A percentile compares a stretch with the other conserved stretches of the same genome.
These are phyloP conservation scores for Geotrichum siamense DNA, from an alignment of 1,139 yeast genomes.

Conservation along the genomic window DNA sequence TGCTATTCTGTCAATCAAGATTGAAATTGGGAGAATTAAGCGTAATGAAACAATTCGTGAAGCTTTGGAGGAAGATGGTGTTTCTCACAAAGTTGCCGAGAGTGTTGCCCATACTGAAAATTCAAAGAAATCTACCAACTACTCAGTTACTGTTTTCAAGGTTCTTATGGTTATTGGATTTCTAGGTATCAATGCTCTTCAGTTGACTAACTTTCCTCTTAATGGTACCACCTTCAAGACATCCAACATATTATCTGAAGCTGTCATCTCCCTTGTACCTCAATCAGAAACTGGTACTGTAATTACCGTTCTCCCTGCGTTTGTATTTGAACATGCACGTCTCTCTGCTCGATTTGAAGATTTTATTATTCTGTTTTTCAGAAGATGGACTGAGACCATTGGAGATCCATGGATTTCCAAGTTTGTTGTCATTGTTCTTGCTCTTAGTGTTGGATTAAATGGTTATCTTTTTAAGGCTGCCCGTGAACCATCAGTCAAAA, in stretches of 20 bases:
- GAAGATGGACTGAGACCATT: conserved; percentile 61
- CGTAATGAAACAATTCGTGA: conserved; percentile 73
- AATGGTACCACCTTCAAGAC: conserved; percentile 26
- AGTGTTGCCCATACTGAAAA: conserved; percentile 46
- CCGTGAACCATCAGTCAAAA: conserved; percentile 27
- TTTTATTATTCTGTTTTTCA: conserved; percentile 45
- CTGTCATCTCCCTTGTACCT: conserved; percentile 20
- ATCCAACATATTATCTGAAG: conserved; percentile 15
- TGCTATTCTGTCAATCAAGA: conserved; percentile 78
- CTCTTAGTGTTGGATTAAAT: conserved; percentile 71
- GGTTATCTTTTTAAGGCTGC: conserved; percentile 58
- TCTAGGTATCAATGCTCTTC: conserved; percentile 55
- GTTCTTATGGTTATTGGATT: conserved; percentile 60
- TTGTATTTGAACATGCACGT: conserved; percentile 63
- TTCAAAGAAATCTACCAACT: conserved; percentile 20
- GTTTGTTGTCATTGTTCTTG: conserved; percentile 63
- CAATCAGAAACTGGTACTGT: conserved; percentile 41
- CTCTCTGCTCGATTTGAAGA: conserved; percentile 62
- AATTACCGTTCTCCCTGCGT: conserved; percentile 61
- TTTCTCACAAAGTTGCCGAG: conserved; percentile 63
- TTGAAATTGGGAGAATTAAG: conserved; percentile 85
- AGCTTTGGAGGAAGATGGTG: conserved; percentile 91
- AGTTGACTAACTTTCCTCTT: conserved; percentile 44
- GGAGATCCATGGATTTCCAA: conserved; percentile 79
- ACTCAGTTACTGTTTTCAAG: conserved; percentile 53